These are phyloP conservation scores for Magnusiomyces paraingens DNA, from an alignment of 1,139 yeast species.

Conservation along the genomic window DNA sequence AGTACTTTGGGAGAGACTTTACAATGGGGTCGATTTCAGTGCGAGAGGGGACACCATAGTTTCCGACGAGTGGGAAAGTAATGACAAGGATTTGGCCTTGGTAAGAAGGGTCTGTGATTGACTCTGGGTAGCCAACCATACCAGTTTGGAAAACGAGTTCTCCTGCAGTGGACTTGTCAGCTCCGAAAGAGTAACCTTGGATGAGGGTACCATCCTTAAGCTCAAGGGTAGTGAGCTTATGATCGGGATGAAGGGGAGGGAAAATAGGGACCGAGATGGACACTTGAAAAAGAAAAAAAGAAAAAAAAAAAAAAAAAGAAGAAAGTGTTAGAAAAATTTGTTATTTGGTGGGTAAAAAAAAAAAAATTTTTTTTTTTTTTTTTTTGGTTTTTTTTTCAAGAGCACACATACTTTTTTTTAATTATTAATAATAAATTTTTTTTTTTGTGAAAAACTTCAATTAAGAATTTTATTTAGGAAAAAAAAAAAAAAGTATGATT, in stretches of 20 bases:
- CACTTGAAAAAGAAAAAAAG: constrained; percentile 10
- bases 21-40: constrained; percentile 65
- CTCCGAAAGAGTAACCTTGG: constrained; percentile 98
- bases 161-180: constrained; percentile 84
- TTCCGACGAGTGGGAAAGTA: constrained; percentile 95
- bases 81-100: constrained; percentile 96
- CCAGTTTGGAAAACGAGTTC: constrained; percentile 99
- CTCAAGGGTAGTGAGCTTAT: constrained; percentile 82
- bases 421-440: background rate
- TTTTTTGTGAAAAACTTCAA: background rate
- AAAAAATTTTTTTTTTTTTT: background rate
- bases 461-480: background rate
- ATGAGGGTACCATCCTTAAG: constrained; percentile 83
- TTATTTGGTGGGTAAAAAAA: background rate
- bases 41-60: constrained; percentile 98
- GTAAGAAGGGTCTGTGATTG: constrained; percentile 97
- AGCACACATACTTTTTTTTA: background rate
- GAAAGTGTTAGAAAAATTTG: background rate
- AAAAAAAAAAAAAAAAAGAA: background rate
- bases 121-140: constrained; percentile 99
- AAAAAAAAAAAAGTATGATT: constrained; percentile 1
- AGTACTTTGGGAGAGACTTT: constrained; percentile 77
- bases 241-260: constrained; percentile 79
- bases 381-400: background rate
- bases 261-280: constrained; percentile 53